Conservation (phyloP, 2,329 filamentous ascomycete genomes). For the Botrytis tulipae region DNA sequence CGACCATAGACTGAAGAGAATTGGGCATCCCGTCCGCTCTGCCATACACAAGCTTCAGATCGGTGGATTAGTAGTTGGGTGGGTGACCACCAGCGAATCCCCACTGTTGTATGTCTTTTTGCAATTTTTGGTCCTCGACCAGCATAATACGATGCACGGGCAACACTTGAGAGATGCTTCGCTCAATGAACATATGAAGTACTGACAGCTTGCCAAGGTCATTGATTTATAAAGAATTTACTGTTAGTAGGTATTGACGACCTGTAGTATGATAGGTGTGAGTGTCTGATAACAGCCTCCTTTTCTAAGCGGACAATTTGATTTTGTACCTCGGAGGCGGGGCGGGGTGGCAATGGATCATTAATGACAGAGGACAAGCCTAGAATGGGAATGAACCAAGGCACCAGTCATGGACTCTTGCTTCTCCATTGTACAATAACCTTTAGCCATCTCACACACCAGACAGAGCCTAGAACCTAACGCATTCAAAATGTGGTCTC, state of each 20-base stretch:
- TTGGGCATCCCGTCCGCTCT: constrained; percentile 10
- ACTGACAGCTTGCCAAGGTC: background rate
- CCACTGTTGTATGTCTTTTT: constrained; percentile 15
- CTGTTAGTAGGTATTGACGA: background rate
- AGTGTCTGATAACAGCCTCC: background rate
- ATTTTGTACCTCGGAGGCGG: background rate
- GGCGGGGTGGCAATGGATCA: background rate
- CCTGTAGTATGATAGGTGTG: background rate
- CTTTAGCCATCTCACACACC: background rate
- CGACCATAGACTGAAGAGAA: constrained; percentile 12
- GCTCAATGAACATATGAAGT: background rate
- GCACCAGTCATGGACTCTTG: background rate
- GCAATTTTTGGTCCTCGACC: background rate
- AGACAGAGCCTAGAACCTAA: background rate
- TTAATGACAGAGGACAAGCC: background rate
- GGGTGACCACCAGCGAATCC: constrained; percentile 20
- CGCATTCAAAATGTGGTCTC: background rate
- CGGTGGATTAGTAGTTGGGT: constrained; percentile 19
- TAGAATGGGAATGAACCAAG: background rate
- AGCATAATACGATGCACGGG: too few relatives aligned
- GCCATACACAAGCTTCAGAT: constrained; percentile 16
- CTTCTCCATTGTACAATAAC: background rate
- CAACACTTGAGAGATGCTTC: background rate
- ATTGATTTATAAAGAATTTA: background rate
- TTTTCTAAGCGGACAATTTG: background rate